Percentiles rank a stretch among this genome's conserved stretches.
Evolutionary conservation across 352 stramenopile genomes (phyloP).

Genomic region (Phytophthora litchii): DNA sequence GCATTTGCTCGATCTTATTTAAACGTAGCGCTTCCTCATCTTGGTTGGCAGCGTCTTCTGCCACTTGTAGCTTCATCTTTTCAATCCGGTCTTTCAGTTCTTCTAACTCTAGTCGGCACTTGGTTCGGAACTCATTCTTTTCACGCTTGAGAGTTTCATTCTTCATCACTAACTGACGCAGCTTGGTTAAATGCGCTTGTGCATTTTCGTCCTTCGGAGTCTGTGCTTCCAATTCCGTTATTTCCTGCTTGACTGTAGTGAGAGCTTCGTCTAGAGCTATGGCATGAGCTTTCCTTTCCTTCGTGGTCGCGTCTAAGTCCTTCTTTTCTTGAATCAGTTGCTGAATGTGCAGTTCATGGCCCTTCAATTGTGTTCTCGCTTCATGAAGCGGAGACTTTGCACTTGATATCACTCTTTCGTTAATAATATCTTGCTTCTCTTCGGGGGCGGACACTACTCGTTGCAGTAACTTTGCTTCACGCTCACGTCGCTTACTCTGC

Average conservation of each 20-base stretch:
- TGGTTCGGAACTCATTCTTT: conserved; percentile 50
- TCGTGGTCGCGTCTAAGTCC: conserved; percentile 36
- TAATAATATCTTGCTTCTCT: conserved; percentile 12
- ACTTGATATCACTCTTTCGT: conserved; percentile 14
- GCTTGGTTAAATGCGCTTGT: conserved; percentile 29
- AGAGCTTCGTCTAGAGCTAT: conserved; percentile 39
- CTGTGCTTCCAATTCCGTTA: conserved; percentile 42
- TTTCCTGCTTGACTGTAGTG: conserved; percentile 44
- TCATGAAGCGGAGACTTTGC: conserved; percentile 18
- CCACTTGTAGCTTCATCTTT: conserved; percentile 46
- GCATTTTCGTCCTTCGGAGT: conserved; percentile 32
- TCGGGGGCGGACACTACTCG: conserved; percentile 52
- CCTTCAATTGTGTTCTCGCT: conserved; percentile 33
- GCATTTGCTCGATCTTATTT: conserved; percentile 68
- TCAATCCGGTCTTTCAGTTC: conserved; percentile 43
- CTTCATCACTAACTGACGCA: conserved; percentile 48
- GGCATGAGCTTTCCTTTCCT: conserved; percentile 32
- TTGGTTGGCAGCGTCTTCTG: conserved; percentile 36
- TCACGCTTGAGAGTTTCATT: conserved; percentile 65
- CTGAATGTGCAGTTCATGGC: conserved; percentile 42
- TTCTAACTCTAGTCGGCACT: conserved; percentile 53
- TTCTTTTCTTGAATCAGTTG: conserved; percentile 57
- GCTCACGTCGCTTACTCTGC: conserved; percentile 43
- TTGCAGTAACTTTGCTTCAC: conserved; percentile 58
- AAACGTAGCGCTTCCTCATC: conserved; percentile 57